These are phyloP conservation scores for Myrmaecium sp. DNA, from an alignment of 2,329 filamentous ascomycete genomes.

Conservation along the genomic window DNA sequence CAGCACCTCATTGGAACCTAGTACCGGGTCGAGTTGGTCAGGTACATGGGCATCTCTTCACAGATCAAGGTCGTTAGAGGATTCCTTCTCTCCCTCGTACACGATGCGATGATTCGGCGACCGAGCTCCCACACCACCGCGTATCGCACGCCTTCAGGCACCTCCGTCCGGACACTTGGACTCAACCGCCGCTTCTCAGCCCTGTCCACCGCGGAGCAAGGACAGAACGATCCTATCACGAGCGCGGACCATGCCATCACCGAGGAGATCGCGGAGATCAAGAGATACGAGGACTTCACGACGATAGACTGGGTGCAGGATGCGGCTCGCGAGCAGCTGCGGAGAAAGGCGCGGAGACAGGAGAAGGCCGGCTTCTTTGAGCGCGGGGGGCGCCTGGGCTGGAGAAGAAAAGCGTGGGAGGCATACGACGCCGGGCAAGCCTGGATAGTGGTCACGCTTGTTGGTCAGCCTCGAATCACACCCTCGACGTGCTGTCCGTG, in stretches of 20 bases:
- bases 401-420: slow-evolving; percentile 66
- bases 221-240: slow-evolving; percentile 35
- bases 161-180: slow-evolving; percentile 26
- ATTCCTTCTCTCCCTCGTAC: slow-evolving; percentile 2
- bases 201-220: slow-evolving; percentile 47
- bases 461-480: slow-evolving; percentile 33
- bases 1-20: too few species aligned
- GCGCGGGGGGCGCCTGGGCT: slow-evolving; percentile 50
- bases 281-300: slow-evolving; percentile 96
- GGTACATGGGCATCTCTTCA: too few species aligned
- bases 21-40: too few species aligned
- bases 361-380: slow-evolving; percentile 58
- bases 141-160: slow-evolving; percentile 29
- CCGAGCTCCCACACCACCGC: slow-evolving; percentile 18
- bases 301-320: slow-evolving; percentile 99
- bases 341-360: slow-evolving; percentile 59
- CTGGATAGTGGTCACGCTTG: slow-evolving; percentile 92
- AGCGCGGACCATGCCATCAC: slow-evolving; percentile 56
- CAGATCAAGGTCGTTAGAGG: too few species aligned
- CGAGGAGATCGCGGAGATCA: slow-evolving; percentile 94
- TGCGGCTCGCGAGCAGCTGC: slow-evolving; percentile 73
- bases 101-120: slow-evolving; percentile 29
- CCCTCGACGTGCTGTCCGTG: not conserved
- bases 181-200: slow-evolving; percentile 52
- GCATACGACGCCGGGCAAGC: slow-evolving; percentile 93